Evolutionary conservation across 225 moss, liverwort and hornwort species (phyloP).

Genomic region (Lunularia cruciata): DNA sequence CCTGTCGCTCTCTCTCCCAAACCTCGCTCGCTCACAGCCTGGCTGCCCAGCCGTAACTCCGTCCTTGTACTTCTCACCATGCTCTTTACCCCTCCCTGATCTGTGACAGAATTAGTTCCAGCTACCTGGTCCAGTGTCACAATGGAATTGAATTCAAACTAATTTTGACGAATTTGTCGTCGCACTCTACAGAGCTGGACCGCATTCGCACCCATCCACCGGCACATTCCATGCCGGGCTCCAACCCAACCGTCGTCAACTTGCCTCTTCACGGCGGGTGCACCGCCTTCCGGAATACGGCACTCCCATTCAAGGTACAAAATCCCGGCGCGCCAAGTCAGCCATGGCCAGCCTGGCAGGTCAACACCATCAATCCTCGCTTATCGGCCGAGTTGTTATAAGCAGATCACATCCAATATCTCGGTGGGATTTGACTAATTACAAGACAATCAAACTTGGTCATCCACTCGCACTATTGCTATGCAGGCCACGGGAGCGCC

Average conservation of each 20-base stretch:
- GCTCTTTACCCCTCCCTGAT: neutral
- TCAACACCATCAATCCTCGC: too few relatives aligned
- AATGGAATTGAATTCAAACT: too few relatives aligned
- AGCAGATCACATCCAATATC: too few relatives aligned
- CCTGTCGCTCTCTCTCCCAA: conserved; percentile 19
- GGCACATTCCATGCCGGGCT: neutral
- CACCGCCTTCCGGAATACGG: neutral
- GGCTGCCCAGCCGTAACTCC: neutral
- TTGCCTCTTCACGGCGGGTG: neutral
- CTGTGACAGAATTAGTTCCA: too few relatives aligned
- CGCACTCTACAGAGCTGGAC: neutral
- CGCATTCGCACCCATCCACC: neutral
- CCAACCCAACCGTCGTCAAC: neutral
- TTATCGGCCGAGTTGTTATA: too few relatives aligned
- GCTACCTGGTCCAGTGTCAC: too few relatives aligned
- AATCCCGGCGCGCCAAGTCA: conserved; percentile 18
- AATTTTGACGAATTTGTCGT: too few relatives aligned
- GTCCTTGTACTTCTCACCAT: neutral
- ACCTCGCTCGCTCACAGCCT: neutral
- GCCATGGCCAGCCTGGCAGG: too few relatives aligned
- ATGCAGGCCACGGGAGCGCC: too few relatives aligned
- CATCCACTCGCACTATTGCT: too few relatives aligned
- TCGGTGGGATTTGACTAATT: too few relatives aligned
- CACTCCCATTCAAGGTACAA: neutral
- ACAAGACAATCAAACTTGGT: too few relatives aligned